These are phyloP conservation scores for Macrophomina pseudophaseolina DNA, from an alignment of 2,329 filamentous ascomycete species.

Conservation along the genomic window DNA sequence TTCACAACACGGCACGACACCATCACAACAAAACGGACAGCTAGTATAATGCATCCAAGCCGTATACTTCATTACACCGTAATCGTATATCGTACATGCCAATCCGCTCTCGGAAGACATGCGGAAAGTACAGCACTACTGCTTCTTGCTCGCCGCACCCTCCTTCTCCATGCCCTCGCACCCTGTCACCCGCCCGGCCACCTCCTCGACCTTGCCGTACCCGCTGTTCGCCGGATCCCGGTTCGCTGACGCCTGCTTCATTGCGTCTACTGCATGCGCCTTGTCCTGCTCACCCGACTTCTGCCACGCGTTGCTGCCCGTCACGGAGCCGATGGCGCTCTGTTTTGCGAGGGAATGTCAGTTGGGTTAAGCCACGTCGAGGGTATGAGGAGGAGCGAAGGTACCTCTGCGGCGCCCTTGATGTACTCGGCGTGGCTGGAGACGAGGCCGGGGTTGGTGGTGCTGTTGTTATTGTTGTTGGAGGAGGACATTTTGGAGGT, in stretches of 20 bases:
- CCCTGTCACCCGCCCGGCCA: constrained; percentile 66
- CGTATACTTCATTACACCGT: neutral
- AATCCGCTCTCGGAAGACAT: no score
- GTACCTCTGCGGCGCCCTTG: constrained; percentile 70
- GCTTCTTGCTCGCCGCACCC: constrained; percentile 56
- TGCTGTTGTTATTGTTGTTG: neutral
- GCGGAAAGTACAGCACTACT: neutral
- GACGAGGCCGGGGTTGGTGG: constrained; percentile 55
- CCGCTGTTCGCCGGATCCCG: constrained; percentile 61
- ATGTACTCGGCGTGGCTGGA: constrained; percentile 69
- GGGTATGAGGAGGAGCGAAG: neutral
- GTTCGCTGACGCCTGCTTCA: constrained; percentile 65
- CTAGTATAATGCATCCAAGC: no score
- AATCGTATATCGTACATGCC: neutral
- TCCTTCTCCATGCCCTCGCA: constrained; percentile 74
- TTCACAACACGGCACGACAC: no score
- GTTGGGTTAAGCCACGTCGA: neutral
- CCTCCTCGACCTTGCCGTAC: constrained; percentile 68
- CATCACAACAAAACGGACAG: no score
- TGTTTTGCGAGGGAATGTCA: constrained; percentile 35
- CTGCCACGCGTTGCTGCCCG: constrained; percentile 68
- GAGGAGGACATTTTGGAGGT: no score
- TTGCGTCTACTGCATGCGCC: constrained; percentile 63
- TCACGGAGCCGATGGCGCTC: constrained; percentile 66
- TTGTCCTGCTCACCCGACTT: constrained; percentile 69